Conservation (phyloP, 768 basidiomycete genomes). For the Filobasidium floriforme region DNA sequence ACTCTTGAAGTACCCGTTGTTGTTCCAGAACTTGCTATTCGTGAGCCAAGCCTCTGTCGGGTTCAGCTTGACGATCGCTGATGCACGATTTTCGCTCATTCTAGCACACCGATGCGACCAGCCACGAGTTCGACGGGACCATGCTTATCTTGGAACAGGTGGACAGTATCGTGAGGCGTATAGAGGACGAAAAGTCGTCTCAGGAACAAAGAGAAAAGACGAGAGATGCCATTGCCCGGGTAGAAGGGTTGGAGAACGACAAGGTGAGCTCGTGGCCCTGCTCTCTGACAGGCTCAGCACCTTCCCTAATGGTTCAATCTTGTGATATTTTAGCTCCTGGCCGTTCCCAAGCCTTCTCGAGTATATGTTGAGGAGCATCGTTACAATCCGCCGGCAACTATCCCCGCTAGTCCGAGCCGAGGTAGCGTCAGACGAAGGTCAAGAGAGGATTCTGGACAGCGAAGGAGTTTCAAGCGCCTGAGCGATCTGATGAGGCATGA, state of each 20-base stretch:
- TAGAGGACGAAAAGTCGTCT: conserved; percentile 96
- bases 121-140: conserved; percentile 88
- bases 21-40: conserved; percentile 94
- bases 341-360: conserved; percentile 77
- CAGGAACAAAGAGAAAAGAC: conserved; percentile 94
- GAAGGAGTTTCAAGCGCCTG: conserved; percentile 82
- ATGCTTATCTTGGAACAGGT: conserved; percentile 95
- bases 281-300: background rate
- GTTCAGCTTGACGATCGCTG: background rate
- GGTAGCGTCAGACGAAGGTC: conserved; percentile 8
- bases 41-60: conserved; percentile 15
- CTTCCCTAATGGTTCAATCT: no score
- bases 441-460: conserved; percentile 51
- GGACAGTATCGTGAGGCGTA: conserved; percentile 88
- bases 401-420: conserved; percentile 14
- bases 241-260: conserved; percentile 91
- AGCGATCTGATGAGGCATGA: conserved; percentile 71
- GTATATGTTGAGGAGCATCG: conserved; percentile 68
- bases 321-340: conserved; percentile 29
- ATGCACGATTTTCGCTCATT: background rate
- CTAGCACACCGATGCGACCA: conserved; percentile 75
- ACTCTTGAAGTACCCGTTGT: conserved; percentile 87
- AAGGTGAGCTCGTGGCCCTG: conserved; percentile 52
- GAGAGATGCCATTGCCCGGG: conserved; percentile 86
- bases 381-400: background rate